phyloP scores from a whole-genome alignment of 192 early-diverging fungal genomes.

The Coemansia sp. region DNA sequence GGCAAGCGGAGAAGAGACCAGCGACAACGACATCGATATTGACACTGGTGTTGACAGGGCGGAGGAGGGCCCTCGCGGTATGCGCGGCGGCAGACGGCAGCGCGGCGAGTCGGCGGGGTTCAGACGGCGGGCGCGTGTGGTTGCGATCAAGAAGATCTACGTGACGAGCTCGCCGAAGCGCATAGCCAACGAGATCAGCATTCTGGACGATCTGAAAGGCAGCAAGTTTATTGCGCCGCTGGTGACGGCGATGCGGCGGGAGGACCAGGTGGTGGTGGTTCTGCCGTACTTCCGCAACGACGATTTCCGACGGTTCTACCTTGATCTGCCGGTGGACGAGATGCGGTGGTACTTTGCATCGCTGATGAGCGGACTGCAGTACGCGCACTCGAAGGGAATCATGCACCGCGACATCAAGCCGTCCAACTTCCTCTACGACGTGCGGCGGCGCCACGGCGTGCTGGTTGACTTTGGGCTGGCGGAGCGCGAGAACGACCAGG shows the following conservation, averaged over 20 bases:
- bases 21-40: background rate
- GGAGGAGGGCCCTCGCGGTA: background rate
- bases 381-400: slow-evolving; percentile 69
- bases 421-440: slow-evolving; percentile 89
- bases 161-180: slow-evolving; percentile 74
- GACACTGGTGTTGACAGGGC: slow-evolving; percentile 12
- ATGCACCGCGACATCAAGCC: slow-evolving; percentile 96
- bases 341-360: slow-evolving; percentile 76
- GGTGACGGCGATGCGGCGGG: slow-evolving; percentile 73
- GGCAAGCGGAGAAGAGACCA: background rate
- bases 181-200: slow-evolving; percentile 80
- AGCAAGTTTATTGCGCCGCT: slow-evolving; percentile 73
- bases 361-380: slow-evolving; percentile 69
- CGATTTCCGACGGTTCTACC: slow-evolving; percentile 77
- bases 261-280: slow-evolving; percentile 80
- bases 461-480: slow-evolving; percentile 94
- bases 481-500: slow-evolving; percentile 58
- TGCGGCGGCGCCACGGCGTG: slow-evolving; percentile 67
- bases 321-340: slow-evolving; percentile 61
- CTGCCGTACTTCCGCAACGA: slow-evolving; percentile 83
- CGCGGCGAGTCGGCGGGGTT: background rate
- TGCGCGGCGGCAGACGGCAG: background rate
- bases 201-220: slow-evolving; percentile 72
- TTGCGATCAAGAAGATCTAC: slow-evolving; percentile 89
- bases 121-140: slow-evolving; percentile 43